Evolutionary conservation across 73 alveolate species (phyloP).

Genomic region (Breviolum minutum): DNA sequence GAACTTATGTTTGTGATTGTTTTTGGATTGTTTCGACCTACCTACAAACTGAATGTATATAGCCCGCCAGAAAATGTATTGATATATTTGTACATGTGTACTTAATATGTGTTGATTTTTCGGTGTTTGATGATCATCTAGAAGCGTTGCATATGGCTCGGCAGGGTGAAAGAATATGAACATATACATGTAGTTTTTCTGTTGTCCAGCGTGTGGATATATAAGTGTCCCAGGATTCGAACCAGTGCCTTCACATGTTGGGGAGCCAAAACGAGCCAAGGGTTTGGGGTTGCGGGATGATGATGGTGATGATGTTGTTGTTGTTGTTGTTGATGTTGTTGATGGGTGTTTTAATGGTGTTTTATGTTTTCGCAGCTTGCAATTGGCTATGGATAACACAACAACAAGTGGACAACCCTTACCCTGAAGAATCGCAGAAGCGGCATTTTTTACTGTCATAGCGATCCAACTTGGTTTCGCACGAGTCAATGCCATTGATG

Average conservation of each 20-base stretch:
- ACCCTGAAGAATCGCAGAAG: no score
- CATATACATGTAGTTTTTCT: background rate
- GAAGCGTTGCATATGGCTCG: background rate
- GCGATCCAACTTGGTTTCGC: no score
- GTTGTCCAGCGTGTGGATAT: background rate
- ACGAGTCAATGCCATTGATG: background rate
- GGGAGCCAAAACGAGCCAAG: background rate
- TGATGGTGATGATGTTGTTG: no score
- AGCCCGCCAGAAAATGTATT: no score
- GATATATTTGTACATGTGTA: no score
- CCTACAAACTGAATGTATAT: no score
- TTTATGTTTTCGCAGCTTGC: background rate
- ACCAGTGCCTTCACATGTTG: constrained; percentile 85
- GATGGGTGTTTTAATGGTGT: background rate
- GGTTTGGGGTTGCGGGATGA: background rate
- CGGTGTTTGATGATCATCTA: background rate
- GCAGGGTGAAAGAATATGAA: background rate
- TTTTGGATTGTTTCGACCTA: no score
- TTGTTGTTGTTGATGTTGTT: background rate
- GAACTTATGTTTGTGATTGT: no score
- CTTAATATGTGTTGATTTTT: no score
- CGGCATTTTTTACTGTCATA: no score
- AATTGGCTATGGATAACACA: background rate
- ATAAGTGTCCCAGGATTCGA: constrained; percentile 28
- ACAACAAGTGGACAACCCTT: background rate